phyloP scores from a whole-genome alignment of 805 yeast genomes.

The Jamesozyma jinghongensis region DNA sequence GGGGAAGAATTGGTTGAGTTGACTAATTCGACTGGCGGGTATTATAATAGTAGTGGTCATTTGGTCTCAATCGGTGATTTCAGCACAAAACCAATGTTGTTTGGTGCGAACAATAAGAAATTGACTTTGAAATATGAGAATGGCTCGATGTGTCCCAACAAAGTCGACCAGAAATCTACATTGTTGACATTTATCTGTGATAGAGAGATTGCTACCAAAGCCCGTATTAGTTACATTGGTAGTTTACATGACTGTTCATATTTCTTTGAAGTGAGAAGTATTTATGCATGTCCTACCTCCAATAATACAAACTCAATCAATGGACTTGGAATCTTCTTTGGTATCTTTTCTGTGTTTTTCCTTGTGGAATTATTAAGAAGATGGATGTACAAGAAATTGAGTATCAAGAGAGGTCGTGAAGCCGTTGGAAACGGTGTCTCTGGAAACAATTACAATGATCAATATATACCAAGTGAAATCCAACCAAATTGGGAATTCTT shows the following conservation, averaged over 20 bases:
- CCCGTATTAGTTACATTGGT: slow-evolving; percentile 61
- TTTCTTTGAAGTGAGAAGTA: slow-evolving; percentile 74
- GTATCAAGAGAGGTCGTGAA: not conserved
- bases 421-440: not conserved
- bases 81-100: slow-evolving; percentile 53
- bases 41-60: slow-evolving; percentile 27
- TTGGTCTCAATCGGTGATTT: slow-evolving; percentile 51
- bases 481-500: slow-evolving; percentile 24
- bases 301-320: slow-evolving; percentile 56
- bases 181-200: slow-evolving; percentile 70
- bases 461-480: not conserved
- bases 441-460: not conserved
- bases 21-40: slow-evolving; percentile 41
- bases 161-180: slow-evolving; percentile 51
- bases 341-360: slow-evolving; percentile 38
- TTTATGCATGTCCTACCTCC: slow-evolving; percentile 79
- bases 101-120: slow-evolving; percentile 38
- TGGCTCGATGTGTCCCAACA: slow-evolving; percentile 56
- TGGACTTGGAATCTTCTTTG: slow-evolving; percentile 54
- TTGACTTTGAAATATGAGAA: slow-evolving; percentile 58
- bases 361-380: slow-evolving; percentile 33
- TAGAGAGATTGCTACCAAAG: slow-evolving; percentile 56
- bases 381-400: slow-evolving; percentile 13
- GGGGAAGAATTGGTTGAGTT: slow-evolving; percentile 15
- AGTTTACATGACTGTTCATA: slow-evolving; percentile 69